Base-by-base conservation (phyloP, 345 rosid genomes). In the Murraya paniculata region DNA sequence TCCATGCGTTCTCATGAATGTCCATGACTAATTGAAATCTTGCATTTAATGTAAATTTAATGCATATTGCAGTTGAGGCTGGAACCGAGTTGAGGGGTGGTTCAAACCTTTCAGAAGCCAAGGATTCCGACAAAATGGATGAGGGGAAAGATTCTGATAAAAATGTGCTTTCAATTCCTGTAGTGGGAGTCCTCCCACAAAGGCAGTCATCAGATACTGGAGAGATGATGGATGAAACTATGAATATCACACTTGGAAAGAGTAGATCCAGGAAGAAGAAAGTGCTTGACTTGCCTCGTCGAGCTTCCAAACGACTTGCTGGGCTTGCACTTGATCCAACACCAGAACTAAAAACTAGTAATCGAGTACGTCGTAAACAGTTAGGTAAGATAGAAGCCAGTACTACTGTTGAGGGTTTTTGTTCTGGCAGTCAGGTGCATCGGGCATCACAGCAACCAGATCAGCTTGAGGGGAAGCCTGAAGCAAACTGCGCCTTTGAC, bases 241-340 rank as follows among this genome's bases (percentile, higher is more conserved):
- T 64, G 77, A 86, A 73, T 78, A 56, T 58, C 14, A 65, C 64
- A 16, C 72, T 30, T 25, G 75, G 71, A 59, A 58, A 22, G 68
- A 62, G 78, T 56, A 86, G 83, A 56, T 75, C 85, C 64, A 86
- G 81, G 80, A 80, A 80, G 78, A 88, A 80, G 71, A 87, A 83
- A 41, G 76, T 72, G 25, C 55, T 79, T 35, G 78, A 83, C 56
- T 65, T 85, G 69, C 88, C 95, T 56, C 89, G 92, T 38, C 87
- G 98, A 72, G 80, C 93, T 79, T 97, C 99, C 79, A 94, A 89
- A 82, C 89, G 98, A 25, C 94, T 97, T 77, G 95, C 99, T 82
- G 98, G 97, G 58, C 75, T 94, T 73, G 89, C 89, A 60, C 92
- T 89, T 72, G 90, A 93, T 78, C 91, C 91, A 33, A 81, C 81